Conservation (phyloP, 1,139 yeast genomes). For the Nakaseomyces uthaithaninus region DNA sequence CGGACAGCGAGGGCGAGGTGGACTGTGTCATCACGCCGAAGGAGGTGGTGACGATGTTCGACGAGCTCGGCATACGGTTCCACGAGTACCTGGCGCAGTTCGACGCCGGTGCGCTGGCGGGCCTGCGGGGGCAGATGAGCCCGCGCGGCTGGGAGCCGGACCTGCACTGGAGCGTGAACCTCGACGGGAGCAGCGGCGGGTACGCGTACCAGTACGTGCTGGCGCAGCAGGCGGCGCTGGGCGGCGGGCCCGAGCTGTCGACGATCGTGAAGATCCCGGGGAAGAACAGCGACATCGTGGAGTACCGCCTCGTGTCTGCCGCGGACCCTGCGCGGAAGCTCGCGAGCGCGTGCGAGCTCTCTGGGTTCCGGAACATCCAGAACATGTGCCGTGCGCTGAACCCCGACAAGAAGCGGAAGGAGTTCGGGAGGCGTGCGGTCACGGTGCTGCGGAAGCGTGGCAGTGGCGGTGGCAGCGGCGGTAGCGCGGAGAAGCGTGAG, state of each 20-base stretch:
- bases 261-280: conserved; percentile 40
- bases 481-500: conserved; percentile 1
- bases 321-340: conserved; percentile 31
- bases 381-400: conserved; percentile 80
- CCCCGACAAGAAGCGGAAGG: conserved; percentile 12
- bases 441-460: conserved; percentile 14
- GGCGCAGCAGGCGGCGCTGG: conserved; percentile 29
- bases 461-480: background rate
- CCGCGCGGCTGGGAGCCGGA: conserved; percentile 30
- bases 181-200: conserved; percentile 87
- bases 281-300: conserved; percentile 68
- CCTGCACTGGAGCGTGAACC: conserved; percentile 51
- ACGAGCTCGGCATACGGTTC: conserved; percentile 37
- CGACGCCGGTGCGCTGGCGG: conserved; percentile 7
- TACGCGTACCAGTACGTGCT: conserved; percentile 58
- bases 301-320: conserved; percentile 44
- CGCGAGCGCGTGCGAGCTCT: conserved; percentile 69
- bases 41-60: conserved; percentile 67
- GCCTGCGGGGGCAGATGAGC: conserved; percentile 14
- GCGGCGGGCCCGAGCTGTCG: conserved; percentile 19
- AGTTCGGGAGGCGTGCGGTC: conserved; percentile 13
- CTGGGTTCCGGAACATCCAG: conserved; percentile 92
- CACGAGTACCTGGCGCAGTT: conserved; percentile 9
- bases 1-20: conserved; percentile 61
- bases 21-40: conserved; percentile 92